Conservation (phyloP, 768 basidiomycete species). For the Rhizopogon vinicolor region DNA sequence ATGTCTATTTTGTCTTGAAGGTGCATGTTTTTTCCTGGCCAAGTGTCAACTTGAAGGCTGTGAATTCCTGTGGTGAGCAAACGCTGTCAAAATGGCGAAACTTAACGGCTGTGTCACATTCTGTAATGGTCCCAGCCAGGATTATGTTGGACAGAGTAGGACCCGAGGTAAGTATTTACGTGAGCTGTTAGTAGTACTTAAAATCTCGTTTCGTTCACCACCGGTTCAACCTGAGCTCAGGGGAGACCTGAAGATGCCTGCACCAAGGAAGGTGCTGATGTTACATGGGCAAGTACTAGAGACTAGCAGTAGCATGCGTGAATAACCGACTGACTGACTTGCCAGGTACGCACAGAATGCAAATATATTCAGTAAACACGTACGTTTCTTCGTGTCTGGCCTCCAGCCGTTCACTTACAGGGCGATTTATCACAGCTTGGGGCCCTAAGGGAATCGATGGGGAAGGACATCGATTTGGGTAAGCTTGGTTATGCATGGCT, state of each 20-base stretch:
- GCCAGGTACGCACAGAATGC: constrained; percentile 69
- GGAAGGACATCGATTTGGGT: constrained; percentile 66
- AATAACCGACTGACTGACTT: constrained; percentile 1
- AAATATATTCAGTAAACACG: constrained; percentile 65
- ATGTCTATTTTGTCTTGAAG: constrained; percentile 77
- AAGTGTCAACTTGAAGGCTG: no score
- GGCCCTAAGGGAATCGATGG: constrained; percentile 66
- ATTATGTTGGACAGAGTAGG: no score
- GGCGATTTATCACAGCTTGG: constrained; percentile 44
- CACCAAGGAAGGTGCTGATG: constrained; percentile 35
- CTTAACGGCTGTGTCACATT: no score
- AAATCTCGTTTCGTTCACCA: no score
- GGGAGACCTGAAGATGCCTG: constrained; percentile 9
- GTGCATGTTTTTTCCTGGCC: no score
- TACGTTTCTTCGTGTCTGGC: constrained; percentile 25
- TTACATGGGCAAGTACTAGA: constrained; percentile 35
- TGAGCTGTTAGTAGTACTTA: no score
- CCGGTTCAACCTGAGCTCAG: no score
- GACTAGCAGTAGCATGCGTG: background rate
- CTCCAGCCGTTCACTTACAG: background rate
- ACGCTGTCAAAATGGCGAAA: no score
- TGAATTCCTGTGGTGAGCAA: no score
- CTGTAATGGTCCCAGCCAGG: no score
- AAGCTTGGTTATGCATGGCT: background rate
- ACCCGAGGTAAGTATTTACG: no score